Base-by-base conservation (phyloP, 208 protist species). In the Trypanosoma grayi region DNA sequence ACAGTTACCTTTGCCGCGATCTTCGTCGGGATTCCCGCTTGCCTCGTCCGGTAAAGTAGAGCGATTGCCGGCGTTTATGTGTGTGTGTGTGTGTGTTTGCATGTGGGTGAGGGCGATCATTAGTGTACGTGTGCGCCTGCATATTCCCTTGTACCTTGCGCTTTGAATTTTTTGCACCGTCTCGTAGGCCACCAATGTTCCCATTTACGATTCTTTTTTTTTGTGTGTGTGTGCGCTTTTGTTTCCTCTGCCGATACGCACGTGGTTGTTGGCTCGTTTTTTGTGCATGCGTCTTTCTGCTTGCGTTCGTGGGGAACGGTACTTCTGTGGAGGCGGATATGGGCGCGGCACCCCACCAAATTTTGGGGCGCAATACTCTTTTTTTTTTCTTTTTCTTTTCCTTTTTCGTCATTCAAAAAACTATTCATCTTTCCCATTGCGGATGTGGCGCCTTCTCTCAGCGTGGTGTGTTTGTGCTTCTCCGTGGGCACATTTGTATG, bases 1-100 rank as follows among this genome's bases (percentile, higher is more conserved):
- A 80, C 73, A 72, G 48, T 31, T 82, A 75, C 53, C 55, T 74
- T 31, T 77, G 72, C 31, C 69, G 66, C 24, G 66, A 79, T 40
- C 39, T 83, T 30, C 60, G 67, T 43, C 34, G 53, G 36, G 33
- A 66, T 27, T 6, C 14, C 56, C 36, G 31, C 16, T 24, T 55
- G 27, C 28, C 20, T 28, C 55, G 20, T 33, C 31, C 47, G 2
- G 34, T 45, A 22, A 43, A 44, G 37, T 56, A 59, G 46, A 43
- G 36, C 39, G 24, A 0, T 36, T 31, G 25, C 47, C 13, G 43
- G 28, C 39, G 4, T 45, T 57, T 25, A 51, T 36, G 39, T 34
- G 11, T 48, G 44, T 48, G 44, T 48, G 44, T 48, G 44, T 48
- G 44, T 48, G 7, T 48, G 44, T 48, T 16, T 25, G 10, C 16